Base-by-base conservation (phyloP, 2,329 filamentous ascomycete species). In the Beauveria asiatica region DNA sequence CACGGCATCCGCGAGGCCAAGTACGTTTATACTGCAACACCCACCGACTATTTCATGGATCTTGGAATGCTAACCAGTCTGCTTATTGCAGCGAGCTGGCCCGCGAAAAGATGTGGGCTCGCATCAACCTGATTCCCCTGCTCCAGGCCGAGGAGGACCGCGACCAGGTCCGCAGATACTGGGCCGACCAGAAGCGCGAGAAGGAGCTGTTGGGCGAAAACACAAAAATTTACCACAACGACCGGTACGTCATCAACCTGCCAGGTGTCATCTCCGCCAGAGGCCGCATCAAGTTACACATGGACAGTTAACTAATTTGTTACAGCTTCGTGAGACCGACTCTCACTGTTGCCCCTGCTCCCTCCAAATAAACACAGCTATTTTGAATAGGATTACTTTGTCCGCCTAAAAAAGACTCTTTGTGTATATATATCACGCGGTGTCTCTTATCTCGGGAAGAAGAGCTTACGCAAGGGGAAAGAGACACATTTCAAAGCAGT, bases 41-140 rank as follows among this genome's bases (percentile, higher is more conserved):
- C 45, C 37, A 55, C 39, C 39, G 39, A 44, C 27, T 30, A 19
- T 5, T 9, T 8, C 1, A 8, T 16, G 19, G 23, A 49, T 16
- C 49, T 11, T 41, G 53, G 8, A 13, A 41, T 23, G 10, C 61
- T 65, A 39, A 66, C 62, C 6, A n/a, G 17, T 21, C 10, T 17
- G 10, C 5, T 13, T 44, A n/a, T 1, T 0, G 61, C 69, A 97
- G 92, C 72, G 94, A 99, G 77, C 87, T 96, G 67, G 90, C 87
- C 64, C 90, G 94, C 69, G 94, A 99, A 73, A 99, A 97, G 82
- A 94, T 96, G 85, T 99, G 94, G 94, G 85, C 90, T 63, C 88
- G 94, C 72, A 96, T 99, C 76, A 86, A 97, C 77, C 82, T 99
- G 65, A 94, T 93, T 70, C 94, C 94, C 61, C 79, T 96, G 64